Base-by-base conservation (phyloP, 2,329 filamentous ascomycete species). In the Trichoderma sp. region DNA sequence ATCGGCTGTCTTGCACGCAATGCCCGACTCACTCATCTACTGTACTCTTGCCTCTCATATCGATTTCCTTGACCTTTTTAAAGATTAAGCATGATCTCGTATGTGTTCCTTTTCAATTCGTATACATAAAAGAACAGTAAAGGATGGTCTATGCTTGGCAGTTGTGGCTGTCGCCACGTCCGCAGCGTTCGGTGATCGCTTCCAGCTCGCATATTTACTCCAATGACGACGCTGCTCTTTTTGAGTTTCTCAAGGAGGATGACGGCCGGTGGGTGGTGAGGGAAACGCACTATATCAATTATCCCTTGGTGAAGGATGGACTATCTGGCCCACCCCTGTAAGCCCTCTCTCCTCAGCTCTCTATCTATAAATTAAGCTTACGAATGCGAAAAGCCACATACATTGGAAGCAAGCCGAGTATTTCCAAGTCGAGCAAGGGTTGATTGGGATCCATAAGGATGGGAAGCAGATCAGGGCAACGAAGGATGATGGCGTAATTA, bases 251-350 rank as follows among this genome's bases (percentile, higher is more conserved):
- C 27, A 72, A 53, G 14, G 69, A 72, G 24, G n/a, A 50, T 16
- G 59, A 72, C 38, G 69, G 59, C n/a, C 59, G 69, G 8, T 72
- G 69, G 69, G 59, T 64, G 18, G 69, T 72, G 9, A 72, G 41
- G 14, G 69, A 72, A 29, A 64, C 69, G 2, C 69, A 72, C 29
- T 72, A 53, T n/a, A 72, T 72, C 12, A 18, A 64, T 21, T 64
- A 64, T 6, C 41, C 29, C 16, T 24, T 50, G 59, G 69, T 72
- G 2, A 72, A 64, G 29, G 33, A 35, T n/a, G 69, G 69, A 8
- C 59, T 72, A n/a, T 72, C 69, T 14, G 69, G 69, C 4, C 69
- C 69, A 6, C 69, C 69, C 11, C 29, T 72, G 69, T 72, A 72
- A 64, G 59, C 18, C n/a, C n/a, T n/a, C 9, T 4, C 31, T 35